Evolutionary conservation across 2,329 filamentous ascomycete species (phyloP).

Genomic region (Xylaria hypoxylon): DNA sequence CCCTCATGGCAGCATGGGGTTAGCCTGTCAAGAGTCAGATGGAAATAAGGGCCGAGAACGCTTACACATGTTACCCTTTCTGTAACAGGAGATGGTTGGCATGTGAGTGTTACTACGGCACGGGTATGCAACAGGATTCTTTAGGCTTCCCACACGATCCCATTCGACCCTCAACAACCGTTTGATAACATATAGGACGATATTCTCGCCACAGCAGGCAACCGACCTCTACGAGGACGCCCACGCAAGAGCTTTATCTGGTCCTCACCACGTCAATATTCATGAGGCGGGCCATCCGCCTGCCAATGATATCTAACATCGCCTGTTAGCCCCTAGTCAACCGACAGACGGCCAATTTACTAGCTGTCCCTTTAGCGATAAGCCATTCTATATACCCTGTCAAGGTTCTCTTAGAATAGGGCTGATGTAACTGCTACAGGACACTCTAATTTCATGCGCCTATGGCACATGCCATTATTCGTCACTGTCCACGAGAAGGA

Average conservation of each 20-base stretch:
- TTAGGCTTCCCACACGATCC: conserved; percentile 16
- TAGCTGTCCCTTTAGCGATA: background rate
- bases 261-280: conserved; percentile 5
- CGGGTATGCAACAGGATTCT: background rate
- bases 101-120: background rate
- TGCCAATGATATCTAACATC: conserved; percentile 22
- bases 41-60: conserved; percentile 4
- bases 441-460: background rate
- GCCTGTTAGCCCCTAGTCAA: conserved; percentile 17
- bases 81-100: background rate
- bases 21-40: background rate
- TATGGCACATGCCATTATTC: background rate
- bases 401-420: conserved; percentile 3
- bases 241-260: background rate
- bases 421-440: conserved; percentile 17
- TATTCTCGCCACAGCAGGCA: conserved; percentile 25
- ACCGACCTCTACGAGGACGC: background rate
- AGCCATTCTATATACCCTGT: background rate
- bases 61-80: background rate
- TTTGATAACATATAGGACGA: conserved; percentile 3
- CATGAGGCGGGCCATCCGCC: conserved; percentile 32
- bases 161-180: conserved; percentile 15
- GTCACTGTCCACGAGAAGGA: background rate
- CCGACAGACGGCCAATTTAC: conserved; percentile 8
- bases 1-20: background rate